Percentiles rank a stretch among this genome's conserved stretches.
Evolutionary conservation across 2,329 filamentous ascomycete species (phyloP).

Genomic region (Penicillium freii): DNA sequence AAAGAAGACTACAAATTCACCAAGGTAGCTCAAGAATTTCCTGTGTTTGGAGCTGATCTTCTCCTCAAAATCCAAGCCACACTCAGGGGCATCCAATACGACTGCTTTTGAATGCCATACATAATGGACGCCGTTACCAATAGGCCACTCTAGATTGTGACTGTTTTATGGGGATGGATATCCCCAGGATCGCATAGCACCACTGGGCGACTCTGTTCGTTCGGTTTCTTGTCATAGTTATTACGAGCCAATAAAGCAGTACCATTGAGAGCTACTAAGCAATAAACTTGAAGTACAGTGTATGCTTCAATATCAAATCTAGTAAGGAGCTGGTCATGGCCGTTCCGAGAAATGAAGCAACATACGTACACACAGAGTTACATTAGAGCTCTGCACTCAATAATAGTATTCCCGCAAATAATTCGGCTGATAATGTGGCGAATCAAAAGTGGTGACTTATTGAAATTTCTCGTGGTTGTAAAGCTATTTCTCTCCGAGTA

Average conservation of each 20-base stretch:
- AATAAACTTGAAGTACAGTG: not conserved
- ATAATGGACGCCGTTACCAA: not conserved
- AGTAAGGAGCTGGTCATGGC: too few relatives aligned
- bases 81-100: not conserved
- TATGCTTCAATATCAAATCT: not conserved
- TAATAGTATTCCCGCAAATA: not conserved
- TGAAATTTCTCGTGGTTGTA: not conserved
- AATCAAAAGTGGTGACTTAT: not conserved
- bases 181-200: not conserved
- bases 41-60: not conserved
- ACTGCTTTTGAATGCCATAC: not conserved
- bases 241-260: too few relatives aligned
- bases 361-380: too few relatives aligned
- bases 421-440: not conserved
- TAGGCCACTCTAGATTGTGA: not conserved
- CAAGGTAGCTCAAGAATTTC: not conserved
- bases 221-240: not conserved
- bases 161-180: not conserved
- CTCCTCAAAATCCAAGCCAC: not conserved
- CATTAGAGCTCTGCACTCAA: not conserved
- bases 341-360: not conserved
- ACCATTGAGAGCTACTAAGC: not conserved
- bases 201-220: not conserved
- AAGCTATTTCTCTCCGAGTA: not conserved
- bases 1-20: not conserved